Percentiles rank a stretch among this genome's conserved stretches.
Conservation (phyloP, 257 asterid species). For the Jacaranda copaia region DNA sequence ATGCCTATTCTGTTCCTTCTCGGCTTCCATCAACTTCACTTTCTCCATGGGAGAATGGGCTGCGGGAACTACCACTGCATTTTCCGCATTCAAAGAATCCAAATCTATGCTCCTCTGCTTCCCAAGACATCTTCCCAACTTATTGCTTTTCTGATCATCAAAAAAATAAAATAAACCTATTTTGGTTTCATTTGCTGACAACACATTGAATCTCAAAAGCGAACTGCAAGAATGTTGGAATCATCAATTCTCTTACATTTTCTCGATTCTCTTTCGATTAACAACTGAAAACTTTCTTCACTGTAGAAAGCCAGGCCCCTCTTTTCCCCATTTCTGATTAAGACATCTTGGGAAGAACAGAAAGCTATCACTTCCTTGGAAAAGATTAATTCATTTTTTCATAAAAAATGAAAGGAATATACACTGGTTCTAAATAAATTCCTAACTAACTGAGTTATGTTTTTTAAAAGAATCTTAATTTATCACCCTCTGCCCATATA, state of each 20-base stretch:
- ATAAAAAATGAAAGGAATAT: conserved; percentile 6
- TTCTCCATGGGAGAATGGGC: conserved; percentile 42
- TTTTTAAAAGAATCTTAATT: neutral
- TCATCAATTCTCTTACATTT: conserved; percentile 46
- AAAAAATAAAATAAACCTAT: neutral
- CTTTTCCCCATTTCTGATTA: conserved; percentile 70
- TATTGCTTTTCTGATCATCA: conserved; percentile 48
- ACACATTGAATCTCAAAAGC: neutral
- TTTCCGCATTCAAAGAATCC: conserved; percentile 41
- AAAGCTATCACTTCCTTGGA: neutral
- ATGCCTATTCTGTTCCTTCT: conserved; percentile 70
- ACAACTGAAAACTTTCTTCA: conserved; percentile 63
- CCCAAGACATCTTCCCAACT: conserved; percentile 59
- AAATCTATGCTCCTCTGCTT: conserved; percentile 50
- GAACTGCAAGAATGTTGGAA: neutral
- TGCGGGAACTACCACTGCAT: conserved; percentile 37
- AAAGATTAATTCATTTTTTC: neutral
- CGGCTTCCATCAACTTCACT: conserved; percentile 59
- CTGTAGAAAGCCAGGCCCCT: conserved; percentile 62
- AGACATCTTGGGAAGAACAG: conserved; percentile 18
- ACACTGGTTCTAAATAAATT: neutral
- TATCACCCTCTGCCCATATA: neutral
- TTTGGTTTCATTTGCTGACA: neutral
- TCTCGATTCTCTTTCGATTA: conserved; percentile 54
- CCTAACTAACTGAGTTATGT: no score